Conservation (phyloP, 306 rosid genomes). For the Cicer chorassanicum region DNA sequence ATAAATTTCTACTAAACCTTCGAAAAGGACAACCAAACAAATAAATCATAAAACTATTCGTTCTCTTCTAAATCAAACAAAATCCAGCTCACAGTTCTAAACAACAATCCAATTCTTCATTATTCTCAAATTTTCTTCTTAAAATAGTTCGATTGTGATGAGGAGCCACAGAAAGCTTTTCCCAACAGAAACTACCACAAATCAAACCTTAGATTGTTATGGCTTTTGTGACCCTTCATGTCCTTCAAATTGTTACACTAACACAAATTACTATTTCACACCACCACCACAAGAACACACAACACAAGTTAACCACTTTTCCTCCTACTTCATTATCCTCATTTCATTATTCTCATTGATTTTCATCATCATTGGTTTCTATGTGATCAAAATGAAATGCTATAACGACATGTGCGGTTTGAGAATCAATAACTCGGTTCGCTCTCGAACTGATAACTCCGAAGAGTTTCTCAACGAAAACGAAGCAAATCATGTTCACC, state of each 20-base stretch:
- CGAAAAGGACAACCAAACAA: constrained; percentile 53
- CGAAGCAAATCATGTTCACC: constrained; percentile 58
- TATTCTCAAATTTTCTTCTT: constrained; percentile 37
- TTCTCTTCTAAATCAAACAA: constrained; percentile 56
- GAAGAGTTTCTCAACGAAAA: constrained; percentile 57
- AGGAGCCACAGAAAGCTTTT: constrained; percentile 68
- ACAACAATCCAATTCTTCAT: constrained; percentile 40
- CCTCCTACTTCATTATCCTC: constrained; percentile 56
- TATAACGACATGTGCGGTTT: constrained; percentile 50
- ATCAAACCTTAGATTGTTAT: constrained; percentile 60
- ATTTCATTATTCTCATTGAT: constrained; percentile 50
- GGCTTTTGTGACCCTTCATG: constrained; percentile 61
- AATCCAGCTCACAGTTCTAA: constrained; percentile 44
- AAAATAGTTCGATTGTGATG: constrained; percentile 54
- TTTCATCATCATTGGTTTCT: constrained; percentile 56
- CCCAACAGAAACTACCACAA: constrained; percentile 47
- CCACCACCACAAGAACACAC: constrained; percentile 51
- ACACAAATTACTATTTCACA: constrained; percentile 49
- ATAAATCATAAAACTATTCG: constrained; percentile 21
- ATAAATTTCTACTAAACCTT: constrained; percentile 46
- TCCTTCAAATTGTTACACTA: constrained; percentile 56
- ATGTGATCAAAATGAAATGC: constrained; percentile 57
- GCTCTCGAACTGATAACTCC: constrained; percentile 35
- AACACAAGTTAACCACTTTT: constrained; percentile 40
- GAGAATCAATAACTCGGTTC: constrained; percentile 30